These are phyloP conservation scores for Coleophoma cylindrospora DNA, from an alignment of 2,329 filamentous ascomycete species.

Conservation along the genomic window DNA sequence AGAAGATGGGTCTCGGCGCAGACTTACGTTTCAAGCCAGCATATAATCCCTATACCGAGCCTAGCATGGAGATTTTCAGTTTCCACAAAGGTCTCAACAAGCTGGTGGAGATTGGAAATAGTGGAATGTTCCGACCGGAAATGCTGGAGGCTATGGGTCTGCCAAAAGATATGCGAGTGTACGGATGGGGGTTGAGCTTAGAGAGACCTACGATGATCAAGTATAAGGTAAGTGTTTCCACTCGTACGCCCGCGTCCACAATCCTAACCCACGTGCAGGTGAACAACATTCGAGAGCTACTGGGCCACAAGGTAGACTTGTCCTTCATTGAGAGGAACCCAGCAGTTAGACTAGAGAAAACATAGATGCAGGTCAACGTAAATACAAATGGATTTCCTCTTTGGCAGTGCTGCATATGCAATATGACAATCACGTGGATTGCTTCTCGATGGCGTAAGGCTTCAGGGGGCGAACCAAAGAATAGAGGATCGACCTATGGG, in stretches of 20 bases:
- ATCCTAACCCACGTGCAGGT: slow-evolving; percentile 30
- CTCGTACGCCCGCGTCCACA: too few species aligned
- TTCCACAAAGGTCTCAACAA: slow-evolving; percentile 86
- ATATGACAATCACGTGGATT: background rate
- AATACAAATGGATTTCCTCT: too few species aligned
- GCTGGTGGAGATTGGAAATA: slow-evolving; percentile 96
- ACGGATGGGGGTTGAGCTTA: slow-evolving; percentile 87
- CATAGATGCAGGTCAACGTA: slow-evolving; percentile 12
- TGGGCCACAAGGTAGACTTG: slow-evolving; percentile 94
- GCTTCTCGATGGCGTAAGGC: background rate
- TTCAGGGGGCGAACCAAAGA: too few species aligned
- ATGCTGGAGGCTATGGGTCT: slow-evolving; percentile 95
- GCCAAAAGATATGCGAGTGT: slow-evolving; percentile 86
- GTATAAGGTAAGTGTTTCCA: slow-evolving; percentile 20
- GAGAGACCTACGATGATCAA: slow-evolving; percentile 85
- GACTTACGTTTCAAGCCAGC: slow-evolving; percentile 93
- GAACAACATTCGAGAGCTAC: slow-evolving; percentile 46
- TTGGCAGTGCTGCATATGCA: too few species aligned
- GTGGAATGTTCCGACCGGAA: slow-evolving; percentile 97
- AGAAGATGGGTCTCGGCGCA: slow-evolving; percentile 80
- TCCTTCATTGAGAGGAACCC: slow-evolving; percentile 89
- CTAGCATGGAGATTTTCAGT: slow-evolving; percentile 96
- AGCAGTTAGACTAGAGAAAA: slow-evolving; percentile 66
- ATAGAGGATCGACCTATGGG: too few species aligned
- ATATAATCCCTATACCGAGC: slow-evolving; percentile 93